Conservation (phyloP, 495 filamentous ascomycete species). For the Annulohypoxylon maeteangense region DNA sequence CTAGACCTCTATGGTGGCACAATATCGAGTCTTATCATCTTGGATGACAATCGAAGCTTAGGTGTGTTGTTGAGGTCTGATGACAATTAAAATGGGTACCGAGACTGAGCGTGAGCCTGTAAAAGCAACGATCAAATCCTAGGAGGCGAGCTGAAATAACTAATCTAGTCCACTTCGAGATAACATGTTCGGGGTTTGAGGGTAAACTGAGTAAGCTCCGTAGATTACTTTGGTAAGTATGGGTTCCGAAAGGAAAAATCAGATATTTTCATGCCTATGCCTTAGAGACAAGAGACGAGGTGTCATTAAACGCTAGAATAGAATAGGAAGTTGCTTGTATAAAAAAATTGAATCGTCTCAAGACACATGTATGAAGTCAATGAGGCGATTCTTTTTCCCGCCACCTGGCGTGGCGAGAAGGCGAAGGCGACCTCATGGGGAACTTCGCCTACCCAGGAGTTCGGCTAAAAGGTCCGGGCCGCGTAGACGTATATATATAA, state of each 20-base stretch:
- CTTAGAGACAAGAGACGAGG: neutral
- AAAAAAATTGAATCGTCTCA: neutral
- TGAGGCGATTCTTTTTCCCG: neutral
- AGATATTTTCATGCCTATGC: neutral
- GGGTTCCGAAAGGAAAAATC: too few species aligned
- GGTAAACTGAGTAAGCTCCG: neutral
- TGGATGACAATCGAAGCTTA: neutral
- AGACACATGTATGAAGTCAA: neutral
- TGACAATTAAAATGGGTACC: neutral
- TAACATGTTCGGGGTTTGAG: neutral
- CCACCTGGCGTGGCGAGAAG: neutral
- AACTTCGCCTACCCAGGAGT: neutral
- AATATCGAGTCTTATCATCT: neutral
- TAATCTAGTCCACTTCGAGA: neutral
- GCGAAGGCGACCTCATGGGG: neutral
- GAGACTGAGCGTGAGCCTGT: neutral
- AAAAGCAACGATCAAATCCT: neutral
- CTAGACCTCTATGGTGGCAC: neutral
- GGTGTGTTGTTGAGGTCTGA: neutral
- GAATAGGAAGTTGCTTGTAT: neutral
- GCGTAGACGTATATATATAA: neutral
- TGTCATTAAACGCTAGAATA: neutral
- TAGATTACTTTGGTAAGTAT: too few species aligned
- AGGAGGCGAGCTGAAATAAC: neutral
- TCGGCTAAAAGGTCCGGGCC: neutral